These are phyloP conservation scores for Pleomassaria siparia DNA, from an alignment of 2,329 filamentous ascomycete genomes.

Conservation along the genomic window DNA sequence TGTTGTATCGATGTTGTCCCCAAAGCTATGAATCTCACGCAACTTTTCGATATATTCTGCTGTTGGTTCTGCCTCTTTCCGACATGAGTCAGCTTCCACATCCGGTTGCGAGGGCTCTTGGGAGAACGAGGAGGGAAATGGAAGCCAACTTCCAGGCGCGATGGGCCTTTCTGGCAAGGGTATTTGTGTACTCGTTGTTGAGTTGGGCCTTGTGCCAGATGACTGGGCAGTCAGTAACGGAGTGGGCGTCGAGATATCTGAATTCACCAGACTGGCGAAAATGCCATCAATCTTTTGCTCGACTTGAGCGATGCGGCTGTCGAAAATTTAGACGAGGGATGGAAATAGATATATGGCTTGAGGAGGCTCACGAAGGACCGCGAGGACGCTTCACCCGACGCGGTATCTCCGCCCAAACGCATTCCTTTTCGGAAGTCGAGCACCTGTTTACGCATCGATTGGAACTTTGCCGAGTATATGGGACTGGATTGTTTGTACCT, in stretches of 20 bases:
- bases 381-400: conserved; percentile 28
- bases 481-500: conserved; percentile 20
- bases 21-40: conserved; percentile 28
- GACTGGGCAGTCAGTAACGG: neutral
- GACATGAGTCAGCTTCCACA: neutral
- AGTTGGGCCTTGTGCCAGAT: neutral
- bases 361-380: conserved; percentile 35
- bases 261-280: conserved; percentile 31
- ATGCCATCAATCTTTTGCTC: conserved; percentile 41
- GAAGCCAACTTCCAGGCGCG: conserved; percentile 32
- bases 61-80: conserved; percentile 17
- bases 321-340: neutral
- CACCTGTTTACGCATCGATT: conserved; percentile 23
- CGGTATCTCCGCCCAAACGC: conserved; percentile 34
- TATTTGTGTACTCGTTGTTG: neutral
- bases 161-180: conserved; percentile 4
- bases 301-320: conserved; percentile 38
- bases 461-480: neutral
- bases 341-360: neutral
- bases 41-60: conserved; percentile 28
- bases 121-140: conserved; percentile 27
- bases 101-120: conserved; percentile 4
- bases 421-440: conserved; percentile 26
- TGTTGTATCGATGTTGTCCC: conserved; percentile 14
- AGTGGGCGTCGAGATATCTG: conserved; percentile 6